Evolutionary conservation across 2,329 filamentous ascomycete species (phyloP).

Genomic region (Coniochaeta hoffmannii): DNA sequence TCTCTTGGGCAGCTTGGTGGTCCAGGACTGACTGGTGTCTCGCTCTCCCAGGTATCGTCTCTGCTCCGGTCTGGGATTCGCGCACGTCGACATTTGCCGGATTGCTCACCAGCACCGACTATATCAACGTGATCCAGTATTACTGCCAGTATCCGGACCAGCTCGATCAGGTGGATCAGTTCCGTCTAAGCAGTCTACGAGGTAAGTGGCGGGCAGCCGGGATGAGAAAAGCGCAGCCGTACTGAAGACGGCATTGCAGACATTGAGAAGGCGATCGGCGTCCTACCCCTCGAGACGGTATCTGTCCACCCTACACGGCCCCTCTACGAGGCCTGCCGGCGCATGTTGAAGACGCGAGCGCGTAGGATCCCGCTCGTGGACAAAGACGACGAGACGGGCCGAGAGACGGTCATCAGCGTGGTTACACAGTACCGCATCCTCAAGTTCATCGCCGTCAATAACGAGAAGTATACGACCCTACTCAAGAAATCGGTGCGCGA

Average conservation of each 20-base stretch:
- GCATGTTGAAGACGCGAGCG: conserved; percentile 89
- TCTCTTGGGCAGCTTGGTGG: not conserved
- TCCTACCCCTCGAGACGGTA: conserved; percentile 84
- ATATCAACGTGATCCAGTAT: conserved; percentile 98
- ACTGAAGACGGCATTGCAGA: conserved; percentile 44
- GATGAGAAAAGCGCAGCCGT: not conserved
- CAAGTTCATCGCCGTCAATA: conserved; percentile 97
- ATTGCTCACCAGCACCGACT: conserved; percentile 90
- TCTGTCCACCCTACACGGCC: conserved; percentile 89
- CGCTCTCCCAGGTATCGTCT: conserved; percentile 79
- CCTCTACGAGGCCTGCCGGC: conserved; percentile 89
- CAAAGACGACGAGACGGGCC: conserved; percentile 85
- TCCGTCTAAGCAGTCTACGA: conserved; percentile 83
- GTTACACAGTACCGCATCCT: conserved; percentile 97
- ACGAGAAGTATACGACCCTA: conserved; percentile 74
- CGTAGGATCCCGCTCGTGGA: conserved; percentile 91
- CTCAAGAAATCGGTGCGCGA: conserved; percentile 82
- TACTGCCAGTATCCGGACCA: conserved; percentile 96
- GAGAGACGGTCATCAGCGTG: conserved; percentile 90
- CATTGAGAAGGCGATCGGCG: conserved; percentile 89
- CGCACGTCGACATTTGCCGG: conserved; percentile 88
- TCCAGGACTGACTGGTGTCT: conserved; percentile 2
- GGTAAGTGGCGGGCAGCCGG: conserved; percentile 39
- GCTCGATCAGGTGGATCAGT: conserved; percentile 84
- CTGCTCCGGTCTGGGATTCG: conserved; percentile 94